Conservation (phyloP, 768 basidiomycete species). For the Grammothele lineata region DNA sequence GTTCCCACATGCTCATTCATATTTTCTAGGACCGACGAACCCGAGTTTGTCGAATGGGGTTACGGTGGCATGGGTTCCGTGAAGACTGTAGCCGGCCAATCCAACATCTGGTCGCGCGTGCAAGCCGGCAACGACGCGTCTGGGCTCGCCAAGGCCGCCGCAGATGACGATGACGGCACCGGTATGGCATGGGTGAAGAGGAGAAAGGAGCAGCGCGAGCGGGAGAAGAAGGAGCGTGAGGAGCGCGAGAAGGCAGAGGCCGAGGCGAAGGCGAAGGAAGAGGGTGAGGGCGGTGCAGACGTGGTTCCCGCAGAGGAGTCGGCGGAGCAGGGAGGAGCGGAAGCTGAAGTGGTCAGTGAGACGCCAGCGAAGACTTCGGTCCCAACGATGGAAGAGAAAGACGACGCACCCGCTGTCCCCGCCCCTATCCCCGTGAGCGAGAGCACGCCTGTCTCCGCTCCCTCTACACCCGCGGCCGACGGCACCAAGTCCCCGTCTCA, state of each 20-base stretch:
- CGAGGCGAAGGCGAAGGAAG: conserved; percentile 14
- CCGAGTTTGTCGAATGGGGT: conserved; percentile 92
- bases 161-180: conserved; percentile 75
- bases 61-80: conserved; percentile 75
- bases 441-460: conserved; percentile 5
- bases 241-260: too few relatives aligned
- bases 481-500: conserved; percentile 1
- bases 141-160: conserved; percentile 4
- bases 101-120: conserved; percentile 18
- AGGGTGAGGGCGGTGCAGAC: conserved; percentile 5
- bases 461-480: neutral
- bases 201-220: conserved; percentile 60
- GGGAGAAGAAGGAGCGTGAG: conserved; percentile 43
- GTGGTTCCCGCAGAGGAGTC: conserved; percentile 9
- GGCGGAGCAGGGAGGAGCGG: conserved; percentile 6
- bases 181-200: conserved; percentile 82
- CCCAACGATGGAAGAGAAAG: conserved; percentile 1
- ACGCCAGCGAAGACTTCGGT: neutral
- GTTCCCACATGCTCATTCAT: too few relatives aligned
- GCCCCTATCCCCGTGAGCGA: neutral
- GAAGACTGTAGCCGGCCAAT: conserved; percentile 16
- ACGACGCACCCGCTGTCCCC: neutral
- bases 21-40: conserved; percentile 68
- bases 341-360: neutral
- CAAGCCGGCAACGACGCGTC: conserved; percentile 21